phyloP scores from a whole-genome alignment of 176 grass and related monocot genomes.

The Paspalum notatum region DNA sequence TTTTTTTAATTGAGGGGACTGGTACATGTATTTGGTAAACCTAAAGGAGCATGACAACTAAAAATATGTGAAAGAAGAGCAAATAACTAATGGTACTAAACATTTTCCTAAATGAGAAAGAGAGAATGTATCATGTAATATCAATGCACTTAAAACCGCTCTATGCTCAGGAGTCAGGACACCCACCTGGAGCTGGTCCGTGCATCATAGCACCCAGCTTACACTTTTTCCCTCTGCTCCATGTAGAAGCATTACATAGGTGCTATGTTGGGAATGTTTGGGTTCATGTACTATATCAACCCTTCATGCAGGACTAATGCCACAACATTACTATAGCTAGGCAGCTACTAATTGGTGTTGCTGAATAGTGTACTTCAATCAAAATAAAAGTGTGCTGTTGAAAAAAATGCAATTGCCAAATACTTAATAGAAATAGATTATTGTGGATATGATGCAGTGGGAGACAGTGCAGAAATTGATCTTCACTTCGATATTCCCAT shows the following conservation, averaged over 20 bases:
- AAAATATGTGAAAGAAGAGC: slow-evolving; percentile 5
- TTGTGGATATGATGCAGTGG: slow-evolving; percentile 95
- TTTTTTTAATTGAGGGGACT: background rate
- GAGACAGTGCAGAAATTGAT: slow-evolving; percentile 90
- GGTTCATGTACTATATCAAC: background rate
- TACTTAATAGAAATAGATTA: slow-evolving; percentile 19
- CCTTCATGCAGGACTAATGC: background rate
- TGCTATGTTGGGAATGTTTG: background rate
- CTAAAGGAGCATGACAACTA: slow-evolving; percentile 23
- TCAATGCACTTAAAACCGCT: background rate
- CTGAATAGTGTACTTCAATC: background rate
- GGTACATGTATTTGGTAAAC: slow-evolving; percentile 8
- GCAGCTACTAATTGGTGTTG: background rate
- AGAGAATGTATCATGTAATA: slow-evolving; percentile 2
- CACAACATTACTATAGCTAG: slow-evolving; percentile 1
- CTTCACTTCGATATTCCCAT: slow-evolving; percentile 78
- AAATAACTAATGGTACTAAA: slow-evolving; percentile 24
- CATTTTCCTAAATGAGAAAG: slow-evolving; percentile 14
- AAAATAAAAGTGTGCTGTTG: background rate
- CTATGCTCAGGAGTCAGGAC: background rate
- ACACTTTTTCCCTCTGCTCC: background rate
- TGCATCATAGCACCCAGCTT: background rate
- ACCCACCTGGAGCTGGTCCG: background rate
- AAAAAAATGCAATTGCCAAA: background rate
- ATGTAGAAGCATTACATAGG: background rate